Evolutionary conservation across 2,329 filamentous ascomycete species (phyloP).

Genomic region (Fusarium fracticaudum): DNA sequence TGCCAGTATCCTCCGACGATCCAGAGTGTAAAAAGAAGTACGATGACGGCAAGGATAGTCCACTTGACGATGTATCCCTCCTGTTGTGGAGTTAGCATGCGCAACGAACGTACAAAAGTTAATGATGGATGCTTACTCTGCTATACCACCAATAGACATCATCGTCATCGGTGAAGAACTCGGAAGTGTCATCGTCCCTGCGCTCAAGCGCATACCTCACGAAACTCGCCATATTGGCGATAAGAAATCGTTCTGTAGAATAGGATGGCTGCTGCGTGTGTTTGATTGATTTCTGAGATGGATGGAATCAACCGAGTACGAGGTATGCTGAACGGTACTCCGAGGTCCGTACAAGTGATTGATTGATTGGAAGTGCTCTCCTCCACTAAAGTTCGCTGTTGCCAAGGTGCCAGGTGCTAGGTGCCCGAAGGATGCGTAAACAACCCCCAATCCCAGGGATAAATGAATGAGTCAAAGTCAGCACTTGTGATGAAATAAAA

Average conservation of each 20-base stretch:
- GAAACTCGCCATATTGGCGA: slow-evolving; percentile 31
- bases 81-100: slow-evolving; percentile 49
- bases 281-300: slow-evolving; percentile 18
- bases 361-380: not conserved
- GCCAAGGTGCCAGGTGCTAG: slow-evolving; percentile 5
- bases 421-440: slow-evolving; percentile 16
- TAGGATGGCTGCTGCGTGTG: not conserved
- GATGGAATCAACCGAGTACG: not conserved
- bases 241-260: not conserved
- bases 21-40: slow-evolving; percentile 67
- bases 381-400: slow-evolving; percentile 10
- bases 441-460: slow-evolving; percentile 23
- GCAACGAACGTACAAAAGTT: not conserved
- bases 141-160: slow-evolving; percentile 45
- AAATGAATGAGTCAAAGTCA: slow-evolving; percentile 3
- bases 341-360: not conserved
- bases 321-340: slow-evolving; percentile 5
- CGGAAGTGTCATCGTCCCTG: slow-evolving; percentile 18
- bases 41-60: slow-evolving; percentile 71
- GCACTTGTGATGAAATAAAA: slow-evolving; percentile 5
- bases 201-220: slow-evolving; percentile 29
- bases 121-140: slow-evolving; percentile 35
- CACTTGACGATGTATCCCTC: slow-evolving; percentile 75
- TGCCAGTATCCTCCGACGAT: slow-evolving; percentile 76
- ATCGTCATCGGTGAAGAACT: slow-evolving; percentile 23